These are phyloP conservation scores for Dactylellina parvicollis DNA, from an alignment of 2,329 filamentous ascomycete genomes.

Conservation along the genomic window DNA sequence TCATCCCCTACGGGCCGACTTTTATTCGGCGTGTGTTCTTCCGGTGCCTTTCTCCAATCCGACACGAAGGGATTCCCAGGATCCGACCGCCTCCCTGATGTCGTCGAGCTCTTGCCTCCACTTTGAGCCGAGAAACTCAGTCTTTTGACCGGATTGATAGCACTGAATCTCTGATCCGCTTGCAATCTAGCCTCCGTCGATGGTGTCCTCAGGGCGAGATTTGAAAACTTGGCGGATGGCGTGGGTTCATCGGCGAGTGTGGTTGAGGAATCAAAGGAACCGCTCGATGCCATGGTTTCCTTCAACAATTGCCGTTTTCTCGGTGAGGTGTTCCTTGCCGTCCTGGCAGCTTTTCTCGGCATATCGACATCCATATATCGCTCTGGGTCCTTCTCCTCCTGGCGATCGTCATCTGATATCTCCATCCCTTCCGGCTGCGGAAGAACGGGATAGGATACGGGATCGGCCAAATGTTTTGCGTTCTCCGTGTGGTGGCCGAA, in stretches of 20 bases:
- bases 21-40: not conserved
- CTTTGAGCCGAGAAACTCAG: not conserved
- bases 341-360: conserved; percentile 32
- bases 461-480: not conserved
- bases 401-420: not conserved
- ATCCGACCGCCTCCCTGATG: not conserved
- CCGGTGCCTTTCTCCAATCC: not conserved
- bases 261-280: conserved; percentile 4
- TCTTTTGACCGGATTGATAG: conserved; percentile 1
- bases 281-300: not conserved
- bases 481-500: conserved; percentile 19
- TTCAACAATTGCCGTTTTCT: conserved; percentile 14
- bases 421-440: conserved; percentile 5
- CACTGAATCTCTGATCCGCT: not conserved
- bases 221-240: not conserved
- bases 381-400: not conserved
- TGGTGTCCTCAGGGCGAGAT: conserved; percentile 3
- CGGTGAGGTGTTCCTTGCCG: conserved; percentile 26
- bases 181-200: not conserved
- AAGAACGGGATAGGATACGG: not conserved
- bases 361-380: not conserved
- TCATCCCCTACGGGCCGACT: not conserved
- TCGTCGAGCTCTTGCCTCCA: not conserved
- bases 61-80: not conserved
- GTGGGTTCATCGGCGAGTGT: conserved; percentile 15